These are phyloP conservation scores for Penicilliopsis zonata DNA, from an alignment of 495 filamentous ascomycete species.

Conservation along the genomic window DNA sequence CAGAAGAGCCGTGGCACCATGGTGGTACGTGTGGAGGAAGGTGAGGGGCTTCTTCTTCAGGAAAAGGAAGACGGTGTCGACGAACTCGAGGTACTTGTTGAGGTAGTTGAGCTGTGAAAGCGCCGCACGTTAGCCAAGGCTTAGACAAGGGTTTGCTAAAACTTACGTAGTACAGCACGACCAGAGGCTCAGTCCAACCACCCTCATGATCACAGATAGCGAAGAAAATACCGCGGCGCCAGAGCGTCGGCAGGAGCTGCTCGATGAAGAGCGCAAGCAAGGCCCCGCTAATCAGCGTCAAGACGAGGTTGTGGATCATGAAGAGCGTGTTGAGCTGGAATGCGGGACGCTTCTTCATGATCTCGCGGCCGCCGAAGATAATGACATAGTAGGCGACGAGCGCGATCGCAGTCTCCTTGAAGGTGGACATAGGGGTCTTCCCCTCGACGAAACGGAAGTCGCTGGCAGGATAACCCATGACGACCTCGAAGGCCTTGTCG, in stretches of 20 bases:
- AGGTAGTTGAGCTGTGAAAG: conserved; percentile 63
- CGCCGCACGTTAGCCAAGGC: not conserved
- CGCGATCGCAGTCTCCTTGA: conserved; percentile 41
- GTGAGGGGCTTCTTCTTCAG: conserved; percentile 70
- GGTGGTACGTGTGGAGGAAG: conserved; percentile 68
- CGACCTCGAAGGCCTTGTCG: conserved; percentile 62
- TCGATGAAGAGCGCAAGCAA: conserved; percentile 54
- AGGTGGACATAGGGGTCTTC: conserved; percentile 47
- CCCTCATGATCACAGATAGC: conserved; percentile 52
- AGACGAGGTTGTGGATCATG: conserved; percentile 57
- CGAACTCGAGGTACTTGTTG: conserved; percentile 58
- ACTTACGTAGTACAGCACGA: conserved; percentile 58
- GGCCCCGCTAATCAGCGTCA: conserved; percentile 49
- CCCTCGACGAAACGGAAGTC: conserved; percentile 48
- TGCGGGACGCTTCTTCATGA: conserved; percentile 49
- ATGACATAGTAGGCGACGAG: conserved; percentile 53
- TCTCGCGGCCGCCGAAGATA: conserved; percentile 53
- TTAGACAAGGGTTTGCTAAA: too few relatives aligned
- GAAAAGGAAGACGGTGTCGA: conserved; percentile 60
- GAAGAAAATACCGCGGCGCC: conserved; percentile 48
- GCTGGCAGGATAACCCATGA: conserved; percentile 53
- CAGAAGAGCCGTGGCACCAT: conserved; percentile 57
- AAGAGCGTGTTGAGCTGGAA: conserved; percentile 53
- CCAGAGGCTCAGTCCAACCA: conserved; percentile 54
- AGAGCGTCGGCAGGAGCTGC: conserved; percentile 49